Base-by-base conservation (phyloP, 257 asterid species). In the Primulina eburnea region DNA sequence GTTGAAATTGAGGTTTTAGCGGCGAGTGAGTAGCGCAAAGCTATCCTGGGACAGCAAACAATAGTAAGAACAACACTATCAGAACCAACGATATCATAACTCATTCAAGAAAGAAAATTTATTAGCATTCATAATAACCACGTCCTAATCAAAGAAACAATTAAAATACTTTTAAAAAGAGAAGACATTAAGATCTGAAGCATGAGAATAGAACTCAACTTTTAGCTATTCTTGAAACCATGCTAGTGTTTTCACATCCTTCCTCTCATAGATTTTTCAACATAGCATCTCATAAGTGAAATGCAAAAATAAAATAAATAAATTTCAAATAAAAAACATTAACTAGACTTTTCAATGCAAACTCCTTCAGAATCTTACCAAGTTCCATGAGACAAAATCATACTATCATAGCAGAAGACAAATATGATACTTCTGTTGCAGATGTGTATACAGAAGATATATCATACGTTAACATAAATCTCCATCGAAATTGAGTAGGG, bases 141-240 rank as follows among this genome's bases (percentile, higher is more conserved):
- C 35, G 43, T 62, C 32, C 35, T 7, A 38, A 14, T 61, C 20
- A 33, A 20, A 30, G 52, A 29, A 75, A 66, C 29, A 65, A 75
- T 63, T 47, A n/a, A 43, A 69, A 2, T 20, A 43, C 2, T 40
- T 28, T 17, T 18, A 38, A 50, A 58, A 65, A 24, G 26, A 24
- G 26, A 24, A 24, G 26, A 24, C 26, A 24, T 1, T 24, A 24
- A 24, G 1, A 24, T 24, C 26, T 24, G 26, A 24, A 24, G 26
- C 26, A 24, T 24, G 61, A 33, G 66, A 37, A 73, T 33, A 57
- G 55, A 62, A 9, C 66, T 62, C 34, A 32, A 32, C 20, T 61
- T 28, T 73, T 53, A 29, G 50, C 67, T 53, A 52, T 34, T 24
- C 64, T 28, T 32, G 64, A 71, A 33, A 33, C 43, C 70, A 64